These are phyloP conservation scores for Aspergillus fumigatus DNA, from an alignment of 2,329 filamentous ascomycete genomes.

Conservation along the genomic window DNA sequence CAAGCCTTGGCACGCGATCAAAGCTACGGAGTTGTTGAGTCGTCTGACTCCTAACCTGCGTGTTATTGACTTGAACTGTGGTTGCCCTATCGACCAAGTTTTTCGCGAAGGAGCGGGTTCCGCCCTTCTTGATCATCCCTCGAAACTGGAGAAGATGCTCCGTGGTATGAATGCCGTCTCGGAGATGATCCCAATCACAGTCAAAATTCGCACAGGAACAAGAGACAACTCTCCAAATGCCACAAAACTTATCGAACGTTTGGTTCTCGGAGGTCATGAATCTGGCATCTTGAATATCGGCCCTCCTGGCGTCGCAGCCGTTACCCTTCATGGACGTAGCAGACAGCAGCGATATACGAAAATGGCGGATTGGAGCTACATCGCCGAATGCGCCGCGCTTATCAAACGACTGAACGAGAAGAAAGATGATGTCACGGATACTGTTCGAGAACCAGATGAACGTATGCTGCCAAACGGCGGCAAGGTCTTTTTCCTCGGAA, in stretches of 20 bases:
- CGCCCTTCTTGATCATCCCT: conserved; percentile 79
- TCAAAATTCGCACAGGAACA: conserved; percentile 91
- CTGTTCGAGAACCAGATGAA: conserved; percentile 68
- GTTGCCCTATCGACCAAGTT: conserved; percentile 93
- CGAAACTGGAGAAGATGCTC: conserved; percentile 90
- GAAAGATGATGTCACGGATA: conserved; percentile 66
- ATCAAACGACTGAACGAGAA: conserved; percentile 74
- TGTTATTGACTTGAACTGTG: conserved; percentile 92
- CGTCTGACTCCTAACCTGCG: conserved; percentile 75
- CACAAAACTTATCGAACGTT: conserved; percentile 72
- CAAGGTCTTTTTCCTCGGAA: conserved; percentile 88
- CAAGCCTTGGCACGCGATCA: conserved; percentile 85
- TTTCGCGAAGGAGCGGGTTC: conserved; percentile 85
- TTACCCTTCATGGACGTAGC: conserved; percentile 89
- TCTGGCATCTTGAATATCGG: conserved; percentile 62
- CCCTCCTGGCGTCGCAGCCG: conserved; percentile 82
- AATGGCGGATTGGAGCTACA: conserved; percentile 92
- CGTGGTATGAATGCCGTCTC: conserved; percentile 95
- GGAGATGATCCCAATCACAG: conserved; percentile 83
- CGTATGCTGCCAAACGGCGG: conserved; percentile 65
- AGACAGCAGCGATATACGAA: conserved; percentile 92
- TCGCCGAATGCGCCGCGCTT: conserved; percentile 79
- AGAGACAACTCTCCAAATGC: conserved; percentile 75
- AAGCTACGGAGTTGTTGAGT: conserved; percentile 77
- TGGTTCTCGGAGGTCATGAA: conserved; percentile 75